Evolutionary conservation across 441 rosid species (phyloP), one percentile per base, ranked within the genome.

Genomic region (Croton setiger): DNA sequence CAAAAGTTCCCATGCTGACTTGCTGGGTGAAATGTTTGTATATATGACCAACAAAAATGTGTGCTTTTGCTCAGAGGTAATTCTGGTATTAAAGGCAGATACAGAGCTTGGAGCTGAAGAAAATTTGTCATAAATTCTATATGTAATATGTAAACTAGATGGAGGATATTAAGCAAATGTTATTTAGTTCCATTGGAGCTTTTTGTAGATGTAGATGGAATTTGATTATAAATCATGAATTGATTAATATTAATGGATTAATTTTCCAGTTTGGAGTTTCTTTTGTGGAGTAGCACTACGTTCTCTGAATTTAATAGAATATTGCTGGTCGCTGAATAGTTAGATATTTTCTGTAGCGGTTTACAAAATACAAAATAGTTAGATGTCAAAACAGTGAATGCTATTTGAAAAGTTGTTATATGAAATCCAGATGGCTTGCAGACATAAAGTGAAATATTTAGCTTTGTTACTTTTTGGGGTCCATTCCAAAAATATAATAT

Each of bases 81-180:
- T 27, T 37, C 33, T 35, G 17, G 45, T 48, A 37, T 49, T 41
- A 33, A 23, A 35, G 27, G 35, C 48, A 27, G 57, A 57, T 62
- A 21, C 63, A 71, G 73, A 44, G 73, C 54, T 55, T 53, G 58
- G 64, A 43, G 60, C 53, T 5, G 63, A 14, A 71, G 58, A 35
- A 60, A 66, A 27, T 39, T 4, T 72, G 21, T 37, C 6, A 5
- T 39, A 27, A 27, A 14, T 63, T 56, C 35, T 18, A 21, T 15
- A 0, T 54, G 17, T 43, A 51, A 53, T 41, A 41, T 51, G 61
- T 63, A 68, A 37, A 62, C 27, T 7, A 51, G 15, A 47, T 14
- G 39, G 67, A 63, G 35, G 20, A 63, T 0, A 39, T 39, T 45
- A 52, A 63, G 47, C 47, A 58, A 48, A 52, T 52, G 21, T 52